Evolutionary conservation across 306 rosid genomes (phyloP).

Genomic region (Pueraria montana): DNA sequence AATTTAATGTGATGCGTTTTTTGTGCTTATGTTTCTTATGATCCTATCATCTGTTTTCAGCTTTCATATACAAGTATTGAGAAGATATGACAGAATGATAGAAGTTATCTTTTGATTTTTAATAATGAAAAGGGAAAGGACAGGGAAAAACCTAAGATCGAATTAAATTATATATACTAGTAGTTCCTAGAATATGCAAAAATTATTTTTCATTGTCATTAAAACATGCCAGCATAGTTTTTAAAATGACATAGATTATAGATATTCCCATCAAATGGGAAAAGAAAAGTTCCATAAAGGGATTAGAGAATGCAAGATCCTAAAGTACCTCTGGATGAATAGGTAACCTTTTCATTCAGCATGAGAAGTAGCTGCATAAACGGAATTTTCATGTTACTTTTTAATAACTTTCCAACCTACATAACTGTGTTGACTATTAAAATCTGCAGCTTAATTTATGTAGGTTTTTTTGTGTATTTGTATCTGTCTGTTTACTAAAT

Average conservation of each 20-base stretch:
- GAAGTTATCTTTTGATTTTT: constrained; percentile 6
- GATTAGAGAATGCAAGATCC: not conserved
- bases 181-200: not conserved
- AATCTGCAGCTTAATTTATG: constrained; percentile 41
- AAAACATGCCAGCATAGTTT: not conserved
- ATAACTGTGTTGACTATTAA: constrained; percentile 11
- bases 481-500: constrained; percentile 27
- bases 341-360: constrained; percentile 14
- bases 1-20: constrained; percentile 14
- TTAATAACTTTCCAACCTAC: not conserved
- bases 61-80: constrained; percentile 9
- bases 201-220: not conserved
- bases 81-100: constrained; percentile 20
- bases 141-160: not conserved
- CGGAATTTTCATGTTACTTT: constrained; percentile 3
- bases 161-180: constrained; percentile 19
- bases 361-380: not conserved
- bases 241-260: constrained; percentile 5
- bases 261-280: constrained; percentile 24
- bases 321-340: no score
- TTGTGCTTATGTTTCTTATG: constrained; percentile 31
- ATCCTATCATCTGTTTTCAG: constrained; percentile 27
- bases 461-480: not conserved
- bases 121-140: constrained; percentile 5
- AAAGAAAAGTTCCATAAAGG: constrained; percentile 9